Evolutionary conservation across 2,329 filamentous ascomycete genomes (phyloP).

Genomic region (Aspergillus sp.): DNA sequence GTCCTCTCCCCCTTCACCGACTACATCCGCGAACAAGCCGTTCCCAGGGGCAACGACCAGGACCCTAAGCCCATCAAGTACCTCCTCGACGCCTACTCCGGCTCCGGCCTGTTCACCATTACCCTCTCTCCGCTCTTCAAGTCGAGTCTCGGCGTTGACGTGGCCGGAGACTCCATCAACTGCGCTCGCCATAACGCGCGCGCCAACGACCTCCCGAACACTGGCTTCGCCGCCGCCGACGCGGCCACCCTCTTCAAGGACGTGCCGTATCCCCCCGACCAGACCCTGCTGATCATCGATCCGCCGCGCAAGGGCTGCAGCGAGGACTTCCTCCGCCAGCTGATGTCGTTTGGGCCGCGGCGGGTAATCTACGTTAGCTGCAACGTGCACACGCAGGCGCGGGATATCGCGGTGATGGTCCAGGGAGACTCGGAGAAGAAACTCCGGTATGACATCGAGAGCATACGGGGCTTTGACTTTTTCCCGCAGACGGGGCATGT

Average conservation of each 20-base stretch:
- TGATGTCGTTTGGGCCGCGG: conserved; percentile 66
- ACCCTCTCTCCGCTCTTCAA: conserved; percentile 74
- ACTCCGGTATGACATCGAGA: conserved; percentile 72
- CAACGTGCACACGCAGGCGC: conserved; percentile 94
- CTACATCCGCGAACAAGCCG: conserved; percentile 73
- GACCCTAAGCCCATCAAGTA: conserved; percentile 55
- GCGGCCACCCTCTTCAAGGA: conserved; percentile 72
- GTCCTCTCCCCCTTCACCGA: conserved; percentile 79
- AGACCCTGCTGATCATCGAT: conserved; percentile 91
- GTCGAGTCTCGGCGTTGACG: conserved; percentile 81
- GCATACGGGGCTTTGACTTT: conserved; percentile 86
- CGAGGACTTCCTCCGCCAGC: conserved; percentile 67
- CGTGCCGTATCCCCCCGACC: conserved; percentile 62
- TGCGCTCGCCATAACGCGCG: conserved; percentile 70
- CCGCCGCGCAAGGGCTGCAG: conserved; percentile 96
- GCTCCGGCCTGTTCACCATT: conserved; percentile 93
- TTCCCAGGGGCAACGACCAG: conserved; percentile 40
- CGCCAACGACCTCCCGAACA: conserved; percentile 66
- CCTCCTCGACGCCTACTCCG: conserved; percentile 95
- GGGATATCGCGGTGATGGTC: conserved; percentile 83
- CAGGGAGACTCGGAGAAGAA: conserved; percentile 44
- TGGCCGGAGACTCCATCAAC: conserved; percentile 66
- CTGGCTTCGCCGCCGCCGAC: conserved; percentile 81
- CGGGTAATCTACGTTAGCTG: conserved; percentile 91
- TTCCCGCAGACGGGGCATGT: conserved; percentile 78